These are phyloP conservation scores for Epichloe gansuensis DNA, from an alignment of 2,329 filamentous ascomycete species.

Conservation along the genomic window DNA sequence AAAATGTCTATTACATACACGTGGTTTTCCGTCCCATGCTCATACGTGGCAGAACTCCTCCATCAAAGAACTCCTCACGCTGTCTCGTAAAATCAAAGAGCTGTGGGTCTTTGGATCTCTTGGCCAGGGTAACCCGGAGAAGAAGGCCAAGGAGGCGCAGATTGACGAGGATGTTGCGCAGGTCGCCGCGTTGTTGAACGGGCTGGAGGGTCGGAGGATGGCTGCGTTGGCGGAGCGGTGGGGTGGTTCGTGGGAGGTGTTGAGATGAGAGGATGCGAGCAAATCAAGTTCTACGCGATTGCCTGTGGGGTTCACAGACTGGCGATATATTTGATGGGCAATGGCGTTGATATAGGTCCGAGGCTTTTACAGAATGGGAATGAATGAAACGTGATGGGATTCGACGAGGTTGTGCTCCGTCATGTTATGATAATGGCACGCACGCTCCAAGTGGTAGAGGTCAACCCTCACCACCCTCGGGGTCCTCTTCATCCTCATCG, in stretches of 20 bases:
- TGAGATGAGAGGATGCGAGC: constrained; percentile 9
- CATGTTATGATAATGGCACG: too few relatives aligned
- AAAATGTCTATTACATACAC: too few relatives aligned
- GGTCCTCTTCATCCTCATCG: constrained; percentile 39
- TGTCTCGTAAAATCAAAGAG: constrained; percentile 32
- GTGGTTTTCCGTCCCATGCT: too few relatives aligned
- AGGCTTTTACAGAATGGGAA: too few relatives aligned
- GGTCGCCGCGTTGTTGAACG: constrained; percentile 22
- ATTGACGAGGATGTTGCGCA: constrained; percentile 23
- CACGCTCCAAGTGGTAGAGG: too few relatives aligned
- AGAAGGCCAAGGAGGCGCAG: constrained; percentile 22
- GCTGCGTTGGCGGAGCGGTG: constrained; percentile 19
- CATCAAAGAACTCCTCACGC: constrained; percentile 31
- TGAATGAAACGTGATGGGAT: too few relatives aligned
- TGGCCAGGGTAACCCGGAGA: constrained; percentile 23
- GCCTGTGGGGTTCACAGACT: too few relatives aligned
- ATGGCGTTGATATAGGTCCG: too few relatives aligned
- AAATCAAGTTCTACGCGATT: too few relatives aligned
- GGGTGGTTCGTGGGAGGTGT: constrained; percentile 25
- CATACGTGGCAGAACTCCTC: constrained; percentile 22
- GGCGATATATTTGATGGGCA: too few relatives aligned
- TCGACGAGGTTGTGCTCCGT: too few relatives aligned
- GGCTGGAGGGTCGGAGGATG: constrained; percentile 22
- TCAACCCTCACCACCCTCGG: constrained; percentile 31
- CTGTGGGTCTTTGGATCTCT: constrained; percentile 32